Conservation (phyloP, 805 yeast genomes). For the Nematodospora valgi region DNA sequence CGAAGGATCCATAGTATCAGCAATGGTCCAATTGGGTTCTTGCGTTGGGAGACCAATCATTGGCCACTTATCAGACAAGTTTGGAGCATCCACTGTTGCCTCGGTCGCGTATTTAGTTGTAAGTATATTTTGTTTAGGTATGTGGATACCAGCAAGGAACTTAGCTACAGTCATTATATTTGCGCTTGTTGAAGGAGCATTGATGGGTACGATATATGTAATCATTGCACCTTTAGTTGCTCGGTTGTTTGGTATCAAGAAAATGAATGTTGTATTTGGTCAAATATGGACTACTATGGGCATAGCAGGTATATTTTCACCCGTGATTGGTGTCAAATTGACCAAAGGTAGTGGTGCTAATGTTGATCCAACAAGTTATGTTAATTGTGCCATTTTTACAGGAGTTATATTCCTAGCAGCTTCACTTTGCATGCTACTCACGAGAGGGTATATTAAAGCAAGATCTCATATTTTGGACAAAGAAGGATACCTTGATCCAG, state of each 20-base stretch:
- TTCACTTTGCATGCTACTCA: constrained; percentile 35
- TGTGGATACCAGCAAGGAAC: constrained; percentile 51
- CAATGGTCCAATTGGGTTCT: constrained; percentile 59
- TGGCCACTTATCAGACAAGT: constrained; percentile 48
- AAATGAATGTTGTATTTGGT: constrained; percentile 46
- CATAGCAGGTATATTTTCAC: constrained; percentile 50
- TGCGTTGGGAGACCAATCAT: constrained; percentile 53
- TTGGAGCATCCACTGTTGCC: constrained; percentile 50
- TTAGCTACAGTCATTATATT: constrained; percentile 53
- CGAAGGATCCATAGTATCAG: constrained; percentile 57
- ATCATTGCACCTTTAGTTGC: constrained; percentile 50
- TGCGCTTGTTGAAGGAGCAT: constrained; percentile 49
- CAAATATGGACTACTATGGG: constrained; percentile 56
- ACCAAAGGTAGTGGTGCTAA: constrained; percentile 26
- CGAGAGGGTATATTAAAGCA: constrained; percentile 55
- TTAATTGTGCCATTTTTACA: constrained; percentile 53
- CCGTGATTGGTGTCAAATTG: constrained; percentile 56
- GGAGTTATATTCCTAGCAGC: constrained; percentile 53
- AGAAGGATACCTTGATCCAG: constrained; percentile 10
- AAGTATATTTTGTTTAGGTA: constrained; percentile 30
- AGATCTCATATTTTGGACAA: constrained; percentile 32
- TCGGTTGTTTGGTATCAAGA: constrained; percentile 51
- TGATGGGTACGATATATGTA: constrained; percentile 64
- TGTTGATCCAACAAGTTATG: constrained; percentile 45
- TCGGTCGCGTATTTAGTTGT: constrained; percentile 20